A percentile compares a stretch with the other conserved stretches of the same genome.
Conservation (phyloP, 1,284 basidiomycete genomes). For the Ganoderma boninense region DNA sequence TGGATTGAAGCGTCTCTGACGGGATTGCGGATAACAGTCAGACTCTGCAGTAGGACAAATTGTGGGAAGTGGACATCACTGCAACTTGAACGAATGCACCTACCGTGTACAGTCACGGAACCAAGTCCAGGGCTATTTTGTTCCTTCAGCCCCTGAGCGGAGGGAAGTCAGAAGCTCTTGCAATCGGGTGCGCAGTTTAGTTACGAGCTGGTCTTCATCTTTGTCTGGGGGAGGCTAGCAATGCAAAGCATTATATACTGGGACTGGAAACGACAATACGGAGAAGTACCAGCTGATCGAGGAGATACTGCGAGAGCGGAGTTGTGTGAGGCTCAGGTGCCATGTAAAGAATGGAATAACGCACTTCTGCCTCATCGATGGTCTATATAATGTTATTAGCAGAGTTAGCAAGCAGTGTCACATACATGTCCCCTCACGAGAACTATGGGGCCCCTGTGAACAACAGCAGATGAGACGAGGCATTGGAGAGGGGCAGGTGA, state of each 20-base stretch:
- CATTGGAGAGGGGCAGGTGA: not conserved
- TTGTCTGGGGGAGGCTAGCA: slow-evolving; percentile 38
- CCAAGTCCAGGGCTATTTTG: not conserved
- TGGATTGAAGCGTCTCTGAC: not conserved
- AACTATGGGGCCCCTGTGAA: slow-evolving; percentile 21
- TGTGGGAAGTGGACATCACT: not conserved
- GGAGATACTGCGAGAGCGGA: slow-evolving; percentile 34
- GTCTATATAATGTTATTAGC: slow-evolving; percentile 28
- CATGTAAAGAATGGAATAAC: not conserved
- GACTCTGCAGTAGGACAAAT: not conserved
- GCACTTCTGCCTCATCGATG: slow-evolving; percentile 43
- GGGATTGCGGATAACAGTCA: not conserved
- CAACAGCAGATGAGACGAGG: not conserved
- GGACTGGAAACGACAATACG: not conserved
- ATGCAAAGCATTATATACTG: not conserved
- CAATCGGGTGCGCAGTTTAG: slow-evolving; percentile 37
- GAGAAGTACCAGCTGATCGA: slow-evolving; percentile 39
- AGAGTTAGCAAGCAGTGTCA: not conserved
- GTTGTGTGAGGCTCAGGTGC: not conserved
- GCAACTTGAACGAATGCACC: no score
- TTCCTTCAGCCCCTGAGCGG: slow-evolving; percentile 38
- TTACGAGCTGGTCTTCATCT: slow-evolving; percentile 39
- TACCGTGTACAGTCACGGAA: not conserved
- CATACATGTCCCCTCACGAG: slow-evolving; percentile 10
- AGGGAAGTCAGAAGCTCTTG: slow-evolving; percentile 38